A percentile compares a stretch with the other conserved stretches of the same genome.
Evolutionary conservation across 2,329 filamentous ascomycete genomes (phyloP).

Genomic region (Pseudovirgaria hyperparasitica): DNA sequence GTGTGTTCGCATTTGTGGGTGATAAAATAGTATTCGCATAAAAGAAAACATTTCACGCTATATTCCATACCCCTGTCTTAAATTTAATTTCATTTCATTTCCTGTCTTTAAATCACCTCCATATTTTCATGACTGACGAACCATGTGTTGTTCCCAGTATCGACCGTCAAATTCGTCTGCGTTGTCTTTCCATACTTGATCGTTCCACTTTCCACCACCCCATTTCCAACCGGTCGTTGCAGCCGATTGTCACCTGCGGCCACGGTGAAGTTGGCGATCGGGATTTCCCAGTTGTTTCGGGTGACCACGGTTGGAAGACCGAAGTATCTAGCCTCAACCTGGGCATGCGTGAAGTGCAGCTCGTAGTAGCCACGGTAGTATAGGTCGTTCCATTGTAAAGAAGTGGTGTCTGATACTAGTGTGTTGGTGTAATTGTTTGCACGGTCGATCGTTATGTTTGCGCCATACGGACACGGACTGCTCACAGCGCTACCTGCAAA

Average conservation of each 20-base stretch:
- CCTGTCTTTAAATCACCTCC: constrained; percentile 10
- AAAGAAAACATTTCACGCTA: too few species aligned
- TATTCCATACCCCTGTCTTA: too few species aligned
- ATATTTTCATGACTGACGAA: constrained; percentile 18
- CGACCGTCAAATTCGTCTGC: constrained; percentile 21
- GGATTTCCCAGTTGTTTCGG: constrained; percentile 50
- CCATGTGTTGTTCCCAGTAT: constrained; percentile 21
- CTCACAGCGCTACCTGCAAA: constrained; percentile 53
- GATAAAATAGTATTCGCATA: too few species aligned
- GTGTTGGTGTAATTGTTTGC: constrained; percentile 28
- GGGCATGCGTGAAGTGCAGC: constrained; percentile 40
- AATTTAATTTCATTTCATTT: too few species aligned
- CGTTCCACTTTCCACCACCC: constrained; percentile 42
- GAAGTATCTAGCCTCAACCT: constrained; percentile 49
- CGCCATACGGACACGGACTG: constrained; percentile 40
- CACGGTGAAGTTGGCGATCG: constrained; percentile 57
- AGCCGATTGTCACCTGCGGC: constrained; percentile 46
- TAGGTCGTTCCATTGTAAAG: constrained; percentile 57
- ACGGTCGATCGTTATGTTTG: constrained; percentile 37
- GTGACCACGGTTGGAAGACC: constrained; percentile 46
- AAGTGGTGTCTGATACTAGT: constrained; percentile 36
- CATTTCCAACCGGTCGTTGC: constrained; percentile 33
- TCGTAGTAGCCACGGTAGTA: constrained; percentile 64
- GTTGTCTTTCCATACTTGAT: constrained; percentile 34
- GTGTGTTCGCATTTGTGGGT: too few species aligned